Evolutionary conservation across 2,329 filamentous ascomycete species (phyloP).

Genomic region (Epichloe amarillans): DNA sequence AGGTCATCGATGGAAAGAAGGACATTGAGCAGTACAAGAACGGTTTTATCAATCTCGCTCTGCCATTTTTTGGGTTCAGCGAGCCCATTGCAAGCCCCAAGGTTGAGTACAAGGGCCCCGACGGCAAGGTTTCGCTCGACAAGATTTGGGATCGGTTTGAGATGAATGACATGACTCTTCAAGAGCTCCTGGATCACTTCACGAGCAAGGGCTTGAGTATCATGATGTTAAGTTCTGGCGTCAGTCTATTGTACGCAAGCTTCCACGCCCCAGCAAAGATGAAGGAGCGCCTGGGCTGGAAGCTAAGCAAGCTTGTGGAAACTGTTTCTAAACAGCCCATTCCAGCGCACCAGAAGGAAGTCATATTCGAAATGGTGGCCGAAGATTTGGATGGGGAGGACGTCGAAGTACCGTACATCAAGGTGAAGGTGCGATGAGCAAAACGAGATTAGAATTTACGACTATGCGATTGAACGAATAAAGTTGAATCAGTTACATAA

Average conservation of each 20-base stretch:
- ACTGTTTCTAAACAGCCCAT: constrained; percentile 85
- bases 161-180: constrained; percentile 70
- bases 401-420: constrained; percentile 93
- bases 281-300: constrained; percentile 70
- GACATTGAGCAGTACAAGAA: constrained; percentile 99
- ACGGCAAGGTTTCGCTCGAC: constrained; percentile 74
- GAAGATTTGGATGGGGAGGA: constrained; percentile 85
- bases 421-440: constrained; percentile 52
- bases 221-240: constrained; percentile 93
- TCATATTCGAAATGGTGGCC: constrained; percentile 91
- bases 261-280: constrained; percentile 74
- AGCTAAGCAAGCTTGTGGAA: constrained; percentile 79
- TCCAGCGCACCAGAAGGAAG: constrained; percentile 80
- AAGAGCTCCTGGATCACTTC: constrained; percentile 74
- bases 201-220: constrained; percentile 67
- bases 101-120: constrained; percentile 70
- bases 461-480: background rate
- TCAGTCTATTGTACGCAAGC: constrained; percentile 83
- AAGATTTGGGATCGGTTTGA: constrained; percentile 98
- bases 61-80: constrained; percentile 97
- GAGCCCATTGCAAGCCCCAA: constrained; percentile 92
- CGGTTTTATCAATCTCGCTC: constrained; percentile 88
- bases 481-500: background rate
- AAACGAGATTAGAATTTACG: constrained; percentile 6
- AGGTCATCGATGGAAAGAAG: constrained; percentile 90